These are phyloP conservation scores for Terana coerulea DNA, from an alignment of 768 basidiomycete species.

Conservation along the genomic window DNA sequence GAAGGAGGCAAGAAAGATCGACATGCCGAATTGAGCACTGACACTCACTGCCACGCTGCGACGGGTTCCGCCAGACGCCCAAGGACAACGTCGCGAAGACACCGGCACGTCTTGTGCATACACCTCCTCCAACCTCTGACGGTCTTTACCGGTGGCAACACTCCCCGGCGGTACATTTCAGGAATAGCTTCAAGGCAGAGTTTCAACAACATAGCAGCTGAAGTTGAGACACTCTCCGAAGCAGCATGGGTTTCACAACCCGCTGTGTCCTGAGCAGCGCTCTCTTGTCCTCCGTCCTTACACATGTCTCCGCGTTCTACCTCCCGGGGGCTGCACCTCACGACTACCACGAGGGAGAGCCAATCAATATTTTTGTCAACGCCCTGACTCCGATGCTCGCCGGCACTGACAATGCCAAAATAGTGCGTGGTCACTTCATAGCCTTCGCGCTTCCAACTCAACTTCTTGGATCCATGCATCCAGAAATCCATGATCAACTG, in stretches of 20 bases:
- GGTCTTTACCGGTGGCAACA: too few species aligned
- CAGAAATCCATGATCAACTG: conserved; percentile 93
- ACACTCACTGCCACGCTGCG: conserved; percentile 7
- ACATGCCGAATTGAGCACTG: conserved; percentile 3
- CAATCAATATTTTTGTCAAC: conserved; percentile 81
- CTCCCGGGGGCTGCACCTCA: conserved; percentile 88
- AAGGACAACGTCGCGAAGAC: neutral
- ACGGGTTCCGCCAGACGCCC: neutral
- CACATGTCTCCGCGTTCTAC: conserved; percentile 65
- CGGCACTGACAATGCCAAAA: conserved; percentile 62
- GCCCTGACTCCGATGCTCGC: conserved; percentile 83
- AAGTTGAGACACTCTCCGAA: too few species aligned
- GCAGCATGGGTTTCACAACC: conserved; percentile 14
- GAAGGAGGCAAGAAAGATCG: too few species aligned
- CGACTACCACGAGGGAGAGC: conserved; percentile 71
- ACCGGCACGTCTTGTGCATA: neutral
- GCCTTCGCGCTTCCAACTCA: neutral
- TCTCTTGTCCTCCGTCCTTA: conserved; percentile 21
- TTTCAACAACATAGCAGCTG: too few species aligned
- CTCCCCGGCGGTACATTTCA: too few species aligned
- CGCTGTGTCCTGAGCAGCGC: conserved; percentile 18
- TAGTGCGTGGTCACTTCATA: conserved; percentile 44
- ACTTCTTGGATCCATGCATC: neutral
- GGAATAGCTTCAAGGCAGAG: too few species aligned
- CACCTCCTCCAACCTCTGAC: neutral